Base-by-base conservation (phyloP, 768 basidiomycete genomes). In the Boletus huronensis region DNA sequence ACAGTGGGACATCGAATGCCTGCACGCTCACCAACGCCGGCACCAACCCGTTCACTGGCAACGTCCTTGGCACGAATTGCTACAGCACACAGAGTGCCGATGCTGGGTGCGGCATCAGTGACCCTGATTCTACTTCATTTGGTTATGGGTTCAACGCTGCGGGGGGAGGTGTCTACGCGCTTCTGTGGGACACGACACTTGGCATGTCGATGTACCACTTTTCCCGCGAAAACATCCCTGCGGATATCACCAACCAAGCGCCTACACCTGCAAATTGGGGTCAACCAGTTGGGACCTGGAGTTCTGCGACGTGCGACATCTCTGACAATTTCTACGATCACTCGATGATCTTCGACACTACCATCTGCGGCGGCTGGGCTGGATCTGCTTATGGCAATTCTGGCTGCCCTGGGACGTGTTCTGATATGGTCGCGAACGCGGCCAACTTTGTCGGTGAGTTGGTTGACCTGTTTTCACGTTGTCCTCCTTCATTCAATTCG, bases 181-280 rank as follows among this genome's bases (percentile, higher is more conserved):
- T 83, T 48, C 59, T 78, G n/a, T 84, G 83, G 79, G 74, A 82
- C 41, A 50, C 49, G 25, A 23, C 43, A 3, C 50, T 56, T 0
- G 82, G 81, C 7, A 82, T 85, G 67, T 77, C 69, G 29, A 69
- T 82, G 29, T 85, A 81, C 82, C 74, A 73, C 54, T 85, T 85
- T 66, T 43, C 77, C 9, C 75, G 84, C n/a, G 54, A 47, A 17
- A 61, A 72, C 2, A 78, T 85, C 29, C 84, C 83, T 5, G 55
- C 54, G 6, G 81, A 84, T 59, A 79, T 85, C 61, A 69, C 64
- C 2, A 60, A 62, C 17, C n/a, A n/a, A n/a, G n/a, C n/a, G 59
- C 83, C 81, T 1, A 64, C 75, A 35, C 83, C 82, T 5, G 53
- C 61, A 11, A 66, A 56, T 3, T 85, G 84, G 85, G 76, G 77